Percentiles rank a stretch among this genome's conserved stretches.
Conservation (phyloP, 192 early-diverging fungal genomes). For the Entomortierella parvispora region DNA sequence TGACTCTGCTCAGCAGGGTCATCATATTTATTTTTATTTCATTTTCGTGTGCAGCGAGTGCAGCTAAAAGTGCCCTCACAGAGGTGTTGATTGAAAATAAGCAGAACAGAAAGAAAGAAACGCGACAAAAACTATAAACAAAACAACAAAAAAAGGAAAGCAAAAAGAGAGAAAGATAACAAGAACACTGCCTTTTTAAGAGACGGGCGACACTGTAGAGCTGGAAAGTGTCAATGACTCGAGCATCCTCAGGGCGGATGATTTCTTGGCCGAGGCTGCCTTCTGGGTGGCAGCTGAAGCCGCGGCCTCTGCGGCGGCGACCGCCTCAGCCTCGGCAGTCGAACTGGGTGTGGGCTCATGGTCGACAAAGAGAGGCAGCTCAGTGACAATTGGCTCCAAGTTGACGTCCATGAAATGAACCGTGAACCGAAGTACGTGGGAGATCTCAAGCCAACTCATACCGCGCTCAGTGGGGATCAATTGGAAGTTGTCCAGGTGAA, state of each 20-base stretch:
- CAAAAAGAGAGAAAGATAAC: too few species aligned
- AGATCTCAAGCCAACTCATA: constrained; percentile 36
- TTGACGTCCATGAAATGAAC: constrained; percentile 41
- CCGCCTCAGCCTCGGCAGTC: too few species aligned
- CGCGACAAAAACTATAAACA: too few species aligned
- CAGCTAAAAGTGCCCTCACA: neutral
- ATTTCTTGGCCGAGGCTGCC: too few species aligned
- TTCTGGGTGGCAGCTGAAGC: too few species aligned
- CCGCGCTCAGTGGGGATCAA: constrained; percentile 37
- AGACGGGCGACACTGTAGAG: neutral
- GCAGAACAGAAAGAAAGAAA: too few species aligned
- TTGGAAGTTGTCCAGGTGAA: constrained; percentile 40
- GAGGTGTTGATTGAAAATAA: neutral
- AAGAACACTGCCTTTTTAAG: neutral
- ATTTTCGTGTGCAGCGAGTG: neutral
- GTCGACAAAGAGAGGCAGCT: constrained; percentile 34
- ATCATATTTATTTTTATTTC: neutral
- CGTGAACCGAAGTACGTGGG: constrained; percentile 23
- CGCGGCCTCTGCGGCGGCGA: too few species aligned
- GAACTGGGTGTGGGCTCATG: constrained; percentile 7
- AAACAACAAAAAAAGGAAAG: too few species aligned
- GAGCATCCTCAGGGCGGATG: neutral
- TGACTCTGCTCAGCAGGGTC: neutral
- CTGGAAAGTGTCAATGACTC: neutral
- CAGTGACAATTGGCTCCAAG: constrained; percentile 11